phyloP scores from a whole-genome alignment of 2,329 filamentous ascomycete species.

The Ophiostoma montium region DNA sequence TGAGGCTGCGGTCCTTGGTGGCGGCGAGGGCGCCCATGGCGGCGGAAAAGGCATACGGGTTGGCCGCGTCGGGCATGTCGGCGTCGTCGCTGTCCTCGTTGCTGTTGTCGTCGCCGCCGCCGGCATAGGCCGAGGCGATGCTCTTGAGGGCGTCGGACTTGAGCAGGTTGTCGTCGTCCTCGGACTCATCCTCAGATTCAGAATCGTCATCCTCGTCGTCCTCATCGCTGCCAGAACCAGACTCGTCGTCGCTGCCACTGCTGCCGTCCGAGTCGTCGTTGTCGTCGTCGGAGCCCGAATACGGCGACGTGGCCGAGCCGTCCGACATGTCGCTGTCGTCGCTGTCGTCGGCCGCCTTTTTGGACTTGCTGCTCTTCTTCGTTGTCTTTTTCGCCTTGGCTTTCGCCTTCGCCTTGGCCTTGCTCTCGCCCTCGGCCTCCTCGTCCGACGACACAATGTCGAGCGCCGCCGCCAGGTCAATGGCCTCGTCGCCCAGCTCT shows the following conservation, averaged over 20 bases:
- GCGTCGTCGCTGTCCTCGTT: constrained; percentile 28
- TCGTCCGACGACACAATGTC: constrained; percentile 41
- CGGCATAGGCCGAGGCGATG: constrained; percentile 54
- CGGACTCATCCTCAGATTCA: not conserved
- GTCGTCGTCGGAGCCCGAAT: constrained; percentile 3
- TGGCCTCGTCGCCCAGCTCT: constrained; percentile 44
- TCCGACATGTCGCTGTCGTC: constrained; percentile 4
- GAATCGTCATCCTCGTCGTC: constrained; percentile 2
- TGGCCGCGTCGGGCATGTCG: constrained; percentile 20
- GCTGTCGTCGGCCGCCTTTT: constrained; percentile 35
- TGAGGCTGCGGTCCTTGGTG: constrained; percentile 27
- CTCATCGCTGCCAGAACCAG: constrained; percentile 12
- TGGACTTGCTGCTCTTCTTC: constrained; percentile 27
- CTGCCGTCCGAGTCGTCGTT: constrained; percentile 1
- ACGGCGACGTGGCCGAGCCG: constrained; percentile 23
- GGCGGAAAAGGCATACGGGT: constrained; percentile 8
- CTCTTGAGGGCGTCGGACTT: constrained; percentile 43
- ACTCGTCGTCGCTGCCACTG: constrained; percentile 19
- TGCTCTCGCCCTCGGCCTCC: constrained; percentile 15
- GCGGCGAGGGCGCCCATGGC: not conserved
- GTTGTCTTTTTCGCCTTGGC: constrained; percentile 22
- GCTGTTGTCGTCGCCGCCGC: constrained; percentile 23
- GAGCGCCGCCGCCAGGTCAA: constrained; percentile 42
- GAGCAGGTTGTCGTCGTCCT: constrained; percentile 1
- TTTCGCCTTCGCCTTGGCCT: constrained; percentile 19